Base-by-base conservation (phyloP, 2,329 filamentous ascomycete species). In the Nothophaeocryptopus gaeumannii region DNA sequence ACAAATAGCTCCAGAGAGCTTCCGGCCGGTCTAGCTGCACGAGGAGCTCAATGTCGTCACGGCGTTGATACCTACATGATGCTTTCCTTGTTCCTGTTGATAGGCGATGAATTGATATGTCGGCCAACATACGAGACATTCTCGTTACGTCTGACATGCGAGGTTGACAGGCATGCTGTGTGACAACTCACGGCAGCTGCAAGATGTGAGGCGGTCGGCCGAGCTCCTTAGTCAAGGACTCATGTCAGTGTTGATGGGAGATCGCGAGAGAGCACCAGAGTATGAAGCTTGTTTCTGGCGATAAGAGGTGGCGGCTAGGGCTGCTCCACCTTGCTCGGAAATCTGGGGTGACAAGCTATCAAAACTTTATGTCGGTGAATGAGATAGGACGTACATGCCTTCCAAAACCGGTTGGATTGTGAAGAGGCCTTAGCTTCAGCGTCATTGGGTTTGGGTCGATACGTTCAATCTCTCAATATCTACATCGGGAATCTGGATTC, bases 11-110 rank as follows among this genome's bases (percentile, higher is more conserved):
- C 41, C 14, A 11, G 30, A 42, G 44, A 54, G 56, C 51, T 45
- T 40, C 31, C 39, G 38, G 47, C 51, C 26, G 34, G 20, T 29
- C 29, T 35, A 41, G 42, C 50, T 50, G 26, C 47, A 52, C 32
- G 32, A 31, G 14, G 33, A 50, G 41, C 26, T 45, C 45, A 40
- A 51, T 53, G 40, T 42, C 49, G 40, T 50, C 45, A 51, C 41
- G 46, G 39, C 43, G 42, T 49, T 38, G 46, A 44, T 33, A 45
- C 37, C 45, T 51, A 31, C 52, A 51, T 44, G 50, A 46, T 35
- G 43, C 42, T 48, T 50, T 49, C 52, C 55, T 54, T 49, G 51
- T 47, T 50, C 51, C 45, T 55, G 51, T 7, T 30, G 57, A 59
- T 59, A 61, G 55, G 59, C 59, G 51, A 36, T 20, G 36, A 39